Evolutionary conservation across 2,329 filamentous ascomycete species (phyloP).

Genomic region (Volutella citrinella): DNA sequence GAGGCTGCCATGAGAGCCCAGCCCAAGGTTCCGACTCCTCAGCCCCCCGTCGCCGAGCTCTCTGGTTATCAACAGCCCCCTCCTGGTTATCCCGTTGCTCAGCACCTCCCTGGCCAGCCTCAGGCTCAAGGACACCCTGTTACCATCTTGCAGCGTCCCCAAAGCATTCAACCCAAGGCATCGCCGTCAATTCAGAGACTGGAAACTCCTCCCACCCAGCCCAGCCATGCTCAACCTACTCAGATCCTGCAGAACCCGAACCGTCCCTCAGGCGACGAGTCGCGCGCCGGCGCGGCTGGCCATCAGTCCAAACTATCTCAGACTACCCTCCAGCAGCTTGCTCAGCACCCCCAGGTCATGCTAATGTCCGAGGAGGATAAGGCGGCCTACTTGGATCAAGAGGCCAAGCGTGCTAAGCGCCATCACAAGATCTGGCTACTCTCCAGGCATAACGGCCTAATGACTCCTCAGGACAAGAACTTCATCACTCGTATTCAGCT

Average conservation of each 20-base stretch:
- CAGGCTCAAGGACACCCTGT: constrained; percentile 47
- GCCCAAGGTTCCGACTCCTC: constrained; percentile 47
- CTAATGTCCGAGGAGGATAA: constrained; percentile 82
- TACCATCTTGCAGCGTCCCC: constrained; percentile 54
- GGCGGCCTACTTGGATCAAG: constrained; percentile 78
- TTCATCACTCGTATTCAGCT: constrained; percentile 98
- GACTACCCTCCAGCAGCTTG: constrained; percentile 45
- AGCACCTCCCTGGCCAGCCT: constrained; percentile 31
- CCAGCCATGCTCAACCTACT: constrained; percentile 55
- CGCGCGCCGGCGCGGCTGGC: constrained; percentile 30
- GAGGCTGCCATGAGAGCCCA: constrained; percentile 87
- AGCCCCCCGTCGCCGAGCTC: constrained; percentile 25
- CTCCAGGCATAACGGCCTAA: constrained; percentile 91
- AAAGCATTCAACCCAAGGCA: constrained; percentile 39
- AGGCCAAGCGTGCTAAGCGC: constrained; percentile 91
- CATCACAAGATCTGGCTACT: constrained; percentile 97
- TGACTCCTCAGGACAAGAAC: constrained; percentile 99
- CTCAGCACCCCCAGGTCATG: constrained; percentile 48
- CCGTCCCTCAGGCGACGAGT: constrained; percentile 51
- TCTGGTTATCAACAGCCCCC: constrained; percentile 24
- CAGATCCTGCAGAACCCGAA: constrained; percentile 81
- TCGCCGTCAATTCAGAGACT: constrained; percentile 33
- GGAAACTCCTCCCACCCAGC: constrained; percentile 27
- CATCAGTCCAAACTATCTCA: constrained; percentile 46
- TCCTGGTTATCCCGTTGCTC: constrained; percentile 21